Evolutionary conservation across 83 land plant species (phyloP).

Genomic region (Thuja plicata): DNA sequence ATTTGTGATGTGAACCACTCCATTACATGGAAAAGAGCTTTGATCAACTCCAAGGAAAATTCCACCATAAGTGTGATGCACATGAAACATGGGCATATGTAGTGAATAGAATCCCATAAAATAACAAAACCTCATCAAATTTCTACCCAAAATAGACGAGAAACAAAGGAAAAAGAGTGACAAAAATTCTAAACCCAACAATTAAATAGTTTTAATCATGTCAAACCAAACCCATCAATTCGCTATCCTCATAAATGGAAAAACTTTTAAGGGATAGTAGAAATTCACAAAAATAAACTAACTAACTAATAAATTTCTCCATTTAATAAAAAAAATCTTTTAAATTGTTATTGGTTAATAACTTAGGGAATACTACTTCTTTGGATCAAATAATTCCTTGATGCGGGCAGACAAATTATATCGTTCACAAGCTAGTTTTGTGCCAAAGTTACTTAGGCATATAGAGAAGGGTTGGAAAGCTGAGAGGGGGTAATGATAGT

Average conservation of each 20-base stretch:
- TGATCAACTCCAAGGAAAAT: slow-evolving; percentile 65
- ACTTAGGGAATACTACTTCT: no score
- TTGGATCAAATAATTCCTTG: neutral
- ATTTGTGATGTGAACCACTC: no score
- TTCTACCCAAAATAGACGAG: neutral
- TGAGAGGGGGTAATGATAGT: slow-evolving; percentile 18
- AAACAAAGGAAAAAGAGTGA: neutral
- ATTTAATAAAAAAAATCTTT: no score
- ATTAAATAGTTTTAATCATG: no score
- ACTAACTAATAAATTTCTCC: no score
- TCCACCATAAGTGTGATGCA: slow-evolving; percentile 75
- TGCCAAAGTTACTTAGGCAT: slow-evolving; percentile 37
- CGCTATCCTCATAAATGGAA: neutral
- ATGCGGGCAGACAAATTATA: neutral
- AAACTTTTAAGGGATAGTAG: neutral
- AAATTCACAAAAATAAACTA: no score
- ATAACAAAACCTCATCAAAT: neutral
- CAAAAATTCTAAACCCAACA: neutral
- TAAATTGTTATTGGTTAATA: no score
- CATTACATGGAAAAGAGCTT: slow-evolving; percentile 74
- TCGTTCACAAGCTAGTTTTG: slow-evolving; percentile 59
- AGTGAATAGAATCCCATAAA: slow-evolving; percentile 53
- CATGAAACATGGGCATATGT: slow-evolving; percentile 75
- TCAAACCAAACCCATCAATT: neutral
- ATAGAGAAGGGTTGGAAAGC: slow-evolving; percentile 31